phyloP scores from a whole-genome alignment of 148 eudicot genomes.

The Nepenthes mirabilis region DNA sequence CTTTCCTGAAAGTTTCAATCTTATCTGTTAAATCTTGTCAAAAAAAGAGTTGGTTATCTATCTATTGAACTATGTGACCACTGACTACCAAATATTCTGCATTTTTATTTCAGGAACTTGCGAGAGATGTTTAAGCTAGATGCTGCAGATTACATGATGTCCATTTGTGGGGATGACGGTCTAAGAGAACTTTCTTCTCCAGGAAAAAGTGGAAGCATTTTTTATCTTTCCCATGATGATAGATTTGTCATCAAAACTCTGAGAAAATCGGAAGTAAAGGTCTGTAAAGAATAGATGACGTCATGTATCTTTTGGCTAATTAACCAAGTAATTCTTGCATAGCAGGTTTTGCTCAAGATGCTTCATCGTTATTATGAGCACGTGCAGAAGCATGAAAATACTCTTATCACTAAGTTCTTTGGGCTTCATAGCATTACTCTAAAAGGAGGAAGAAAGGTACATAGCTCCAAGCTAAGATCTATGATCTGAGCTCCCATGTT shows the following conservation, averaged over 20 bases:
- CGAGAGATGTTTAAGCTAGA: constrained; percentile 93
- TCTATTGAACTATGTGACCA: too few relatives aligned
- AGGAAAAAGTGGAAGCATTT: constrained; percentile 95
- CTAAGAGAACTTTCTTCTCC: constrained; percentile 78
- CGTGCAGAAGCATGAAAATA: constrained; percentile 45
- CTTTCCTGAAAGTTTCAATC: too few relatives aligned
- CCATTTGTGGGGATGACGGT: constrained; percentile 94
- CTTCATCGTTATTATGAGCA: constrained; percentile 55
- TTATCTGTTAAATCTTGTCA: too few relatives aligned
- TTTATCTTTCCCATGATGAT: constrained; percentile 85
- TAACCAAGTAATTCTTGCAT: neutral
- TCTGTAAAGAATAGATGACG: constrained; percentile 7
- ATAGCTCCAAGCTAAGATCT: neutral
- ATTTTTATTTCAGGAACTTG: constrained; percentile 50
- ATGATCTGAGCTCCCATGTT: neutral
- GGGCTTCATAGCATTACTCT: constrained; percentile 68
- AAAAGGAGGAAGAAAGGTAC: constrained; percentile 66
- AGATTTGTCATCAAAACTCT: constrained; percentile 89
- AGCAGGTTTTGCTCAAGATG: constrained; percentile 62
- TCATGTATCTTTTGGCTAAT: neutral
- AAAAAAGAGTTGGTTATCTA: too few relatives aligned
- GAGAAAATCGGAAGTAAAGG: constrained; percentile 72
- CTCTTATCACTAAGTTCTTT: constrained; percentile 85
- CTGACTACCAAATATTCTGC: neutral
- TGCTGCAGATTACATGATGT: constrained; percentile 99